phyloP scores from a whole-genome alignment of 805 yeast species.

The Zygoascus ofunaensis region DNA sequence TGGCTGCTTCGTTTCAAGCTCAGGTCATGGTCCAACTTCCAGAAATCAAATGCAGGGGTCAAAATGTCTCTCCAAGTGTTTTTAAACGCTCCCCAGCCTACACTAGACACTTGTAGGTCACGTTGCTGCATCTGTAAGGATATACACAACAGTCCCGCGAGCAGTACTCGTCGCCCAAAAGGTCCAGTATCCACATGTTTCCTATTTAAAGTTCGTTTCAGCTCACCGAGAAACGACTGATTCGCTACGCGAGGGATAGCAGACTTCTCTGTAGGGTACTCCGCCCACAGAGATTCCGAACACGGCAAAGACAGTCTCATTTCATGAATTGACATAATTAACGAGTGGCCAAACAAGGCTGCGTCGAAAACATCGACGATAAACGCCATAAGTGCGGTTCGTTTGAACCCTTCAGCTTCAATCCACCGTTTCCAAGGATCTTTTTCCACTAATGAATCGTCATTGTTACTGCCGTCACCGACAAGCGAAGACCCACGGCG shows the following conservation, averaged over 20 bases:
- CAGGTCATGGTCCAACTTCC: conserved; percentile 37
- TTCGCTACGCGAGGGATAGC: conserved; percentile 11
- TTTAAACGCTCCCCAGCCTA: conserved; percentile 34
- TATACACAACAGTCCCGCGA: conserved; percentile 59
- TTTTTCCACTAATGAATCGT: neutral
- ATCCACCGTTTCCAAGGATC: conserved; percentile 60
- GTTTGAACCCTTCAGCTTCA: conserved; percentile 65
- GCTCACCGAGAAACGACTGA: conserved; percentile 43
- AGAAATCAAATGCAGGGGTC: conserved; percentile 60
- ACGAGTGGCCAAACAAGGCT: conserved; percentile 65
- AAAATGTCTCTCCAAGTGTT: conserved; percentile 64
- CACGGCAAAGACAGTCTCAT: conserved; percentile 55
- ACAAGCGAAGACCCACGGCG: conserved; percentile 62
- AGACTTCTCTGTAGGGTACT: conserved; percentile 21
- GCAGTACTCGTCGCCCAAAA: conserved; percentile 57
- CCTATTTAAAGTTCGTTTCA: conserved; percentile 50
- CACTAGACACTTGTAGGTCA: conserved; percentile 48
- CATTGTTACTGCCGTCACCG: conserved; percentile 15
- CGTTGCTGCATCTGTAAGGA: conserved; percentile 67
- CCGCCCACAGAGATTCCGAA: conserved; percentile 51
- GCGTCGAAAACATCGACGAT: conserved; percentile 74
- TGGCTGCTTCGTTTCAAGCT: conserved; percentile 1
- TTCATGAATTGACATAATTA: conserved; percentile 49
- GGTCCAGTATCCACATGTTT: conserved; percentile 39
- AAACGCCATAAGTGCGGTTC: conserved; percentile 75